phyloP scores from a whole-genome alignment of 2,329 filamentous ascomycete genomes.

The Colletotrichum shisoi region DNA sequence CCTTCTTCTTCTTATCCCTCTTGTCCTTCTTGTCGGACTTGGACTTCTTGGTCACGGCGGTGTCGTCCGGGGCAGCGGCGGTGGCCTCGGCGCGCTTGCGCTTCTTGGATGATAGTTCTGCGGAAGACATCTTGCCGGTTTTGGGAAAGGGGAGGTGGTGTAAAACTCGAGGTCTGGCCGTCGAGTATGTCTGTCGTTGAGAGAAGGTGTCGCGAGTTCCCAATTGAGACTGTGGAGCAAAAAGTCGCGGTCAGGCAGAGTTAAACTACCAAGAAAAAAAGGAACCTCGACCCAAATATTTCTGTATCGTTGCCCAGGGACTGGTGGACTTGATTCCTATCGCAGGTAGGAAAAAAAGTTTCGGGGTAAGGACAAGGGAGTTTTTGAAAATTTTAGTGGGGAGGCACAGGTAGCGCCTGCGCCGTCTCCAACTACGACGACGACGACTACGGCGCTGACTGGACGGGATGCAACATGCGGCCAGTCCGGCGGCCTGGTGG shows the following conservation, averaged over 20 bases:
- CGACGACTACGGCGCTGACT: background rate
- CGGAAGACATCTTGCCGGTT: conserved; percentile 25
- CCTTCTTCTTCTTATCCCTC: conserved; percentile 42
- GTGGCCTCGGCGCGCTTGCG: conserved; percentile 42
- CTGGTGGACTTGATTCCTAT: conserved; percentile 23
- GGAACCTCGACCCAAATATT: conserved; percentile 7
- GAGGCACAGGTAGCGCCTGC: conserved; percentile 1
- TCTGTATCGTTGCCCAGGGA: conserved; percentile 17
- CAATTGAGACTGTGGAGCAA: conserved; percentile 5
- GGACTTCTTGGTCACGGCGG: conserved; percentile 41
- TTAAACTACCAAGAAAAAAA: background rate
- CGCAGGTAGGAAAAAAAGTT: conserved; percentile 14
- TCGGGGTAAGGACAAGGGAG: conserved; percentile 17
- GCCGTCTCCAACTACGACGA: background rate
- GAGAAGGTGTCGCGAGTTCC: background rate
- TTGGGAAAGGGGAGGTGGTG: background rate
- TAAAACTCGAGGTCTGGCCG: background rate
- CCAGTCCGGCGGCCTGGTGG: conserved; percentile 34
- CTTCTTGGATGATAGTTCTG: conserved; percentile 42
- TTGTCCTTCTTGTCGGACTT: conserved; percentile 43
- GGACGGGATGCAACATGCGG: background rate
- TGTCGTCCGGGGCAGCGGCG: conserved; percentile 20
- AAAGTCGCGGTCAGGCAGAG: conserved; percentile 7
- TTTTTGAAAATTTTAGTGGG: conserved; percentile 19
- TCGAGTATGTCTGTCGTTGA: background rate